Percentiles rank a stretch among this genome's conserved stretches.
These are phyloP conservation scores for Botrytis medusae DNA, from an alignment of 2,329 filamentous ascomycete species.

Conservation along the genomic window DNA sequence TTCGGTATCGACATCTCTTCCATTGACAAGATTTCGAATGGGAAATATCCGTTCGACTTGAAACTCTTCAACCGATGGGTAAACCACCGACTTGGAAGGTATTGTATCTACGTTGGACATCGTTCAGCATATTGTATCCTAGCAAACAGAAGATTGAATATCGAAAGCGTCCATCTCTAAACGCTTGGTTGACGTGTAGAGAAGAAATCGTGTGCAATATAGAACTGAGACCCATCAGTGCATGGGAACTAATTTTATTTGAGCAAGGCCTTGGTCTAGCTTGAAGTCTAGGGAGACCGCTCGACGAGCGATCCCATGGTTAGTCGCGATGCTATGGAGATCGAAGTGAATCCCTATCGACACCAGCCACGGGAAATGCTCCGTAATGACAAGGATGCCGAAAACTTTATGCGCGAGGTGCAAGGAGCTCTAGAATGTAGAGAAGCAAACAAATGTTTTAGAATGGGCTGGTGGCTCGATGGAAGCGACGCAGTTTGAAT, in stretches of 20 bases:
- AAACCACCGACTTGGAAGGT: conserved; percentile 26
- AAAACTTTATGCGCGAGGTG: not conserved
- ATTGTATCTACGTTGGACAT: conserved; percentile 20
- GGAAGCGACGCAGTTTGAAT: not conserved
- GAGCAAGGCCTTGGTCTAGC: not conserved
- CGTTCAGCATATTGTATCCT: conserved; percentile 16
- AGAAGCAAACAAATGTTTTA: not conserved
- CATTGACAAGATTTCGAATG: conserved; percentile 31
- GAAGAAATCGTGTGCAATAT: not conserved
- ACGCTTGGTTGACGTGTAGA: not conserved
- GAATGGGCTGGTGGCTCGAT: not conserved
- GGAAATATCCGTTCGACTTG: conserved; percentile 32
- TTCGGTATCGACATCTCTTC: not conserved
- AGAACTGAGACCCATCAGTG: not conserved
- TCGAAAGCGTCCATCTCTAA: conserved; percentile 6
- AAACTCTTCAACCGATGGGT: conserved; percentile 28
- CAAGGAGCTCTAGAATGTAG: not conserved
- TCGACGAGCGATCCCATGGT: conserved; percentile 5
- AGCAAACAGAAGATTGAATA: not conserved
- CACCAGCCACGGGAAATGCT: not conserved
- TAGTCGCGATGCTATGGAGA: not conserved
- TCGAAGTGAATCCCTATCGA: conserved; percentile 10
- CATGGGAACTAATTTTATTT: not conserved
- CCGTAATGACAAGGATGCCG: conserved; percentile 1
- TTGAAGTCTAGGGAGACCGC: not conserved